Base-by-base conservation (phyloP, 129 eudicot genomes). In the Pulicaria dysenterica region DNA sequence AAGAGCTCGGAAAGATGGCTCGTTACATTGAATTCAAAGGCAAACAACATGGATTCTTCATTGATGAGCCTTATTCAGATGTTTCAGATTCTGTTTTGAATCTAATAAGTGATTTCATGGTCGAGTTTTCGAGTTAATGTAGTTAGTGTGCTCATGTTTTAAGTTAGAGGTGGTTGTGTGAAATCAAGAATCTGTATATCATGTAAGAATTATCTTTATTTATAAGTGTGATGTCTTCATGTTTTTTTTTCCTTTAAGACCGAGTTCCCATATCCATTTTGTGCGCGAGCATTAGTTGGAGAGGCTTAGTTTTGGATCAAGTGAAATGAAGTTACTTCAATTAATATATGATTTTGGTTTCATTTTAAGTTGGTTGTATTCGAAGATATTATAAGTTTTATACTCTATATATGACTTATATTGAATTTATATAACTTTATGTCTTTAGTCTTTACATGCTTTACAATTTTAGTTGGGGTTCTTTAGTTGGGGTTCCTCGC, bases 41-140 rank as follows among this genome's bases (percentile, higher is more conserved):
- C 8, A 58, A 85, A 38, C 77, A 83, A 45, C 98, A 92, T 57
- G 96, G 96, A 1, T 92, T 92, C 73, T 82, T 85, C 72, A 79
- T 75, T 5, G 67, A 85, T 56, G 85, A 85, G 4, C 96, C 98
- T 4, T 85, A 74, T 74, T 92, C 98, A 0, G 72, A 85, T 9
- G 79, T 63, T 13, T 83, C 88, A 1, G 40, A 83, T 8, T 63
- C 67, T 5, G 79, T 83, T 48, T 13, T 86, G 34, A 70, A 79
- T 56, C 77, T 85, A 6, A 77, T 92, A 8, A 61, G 67, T 7
- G 59, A 74, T 4, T 92, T 92, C 54, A 89, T 89, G 77, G 3
- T 15, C 40, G 54, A 75, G 60, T 66, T 75, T 19, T 77, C 80
- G 11, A 15, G 45, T 57, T 84, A 58, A 73, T 6, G 19, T 6